Evolutionary conservation across 805 yeast genomes (phyloP).

Genomic region (Candida qinlingensis): DNA sequence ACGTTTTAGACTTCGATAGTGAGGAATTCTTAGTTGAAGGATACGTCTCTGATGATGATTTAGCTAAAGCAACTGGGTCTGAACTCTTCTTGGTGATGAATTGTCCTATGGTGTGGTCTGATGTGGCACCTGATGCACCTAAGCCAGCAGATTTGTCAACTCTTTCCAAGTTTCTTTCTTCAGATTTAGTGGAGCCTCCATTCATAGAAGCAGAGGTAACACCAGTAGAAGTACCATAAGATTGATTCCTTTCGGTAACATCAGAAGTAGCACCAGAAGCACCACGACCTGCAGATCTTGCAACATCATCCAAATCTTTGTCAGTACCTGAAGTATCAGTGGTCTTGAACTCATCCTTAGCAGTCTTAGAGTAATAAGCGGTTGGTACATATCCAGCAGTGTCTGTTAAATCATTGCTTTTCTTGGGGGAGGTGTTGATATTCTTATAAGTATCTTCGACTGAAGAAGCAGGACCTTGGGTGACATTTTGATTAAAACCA

Average conservation of each 20-base stretch:
- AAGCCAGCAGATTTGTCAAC: slow-evolving; percentile 3
- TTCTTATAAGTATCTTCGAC: slow-evolving; percentile 18
- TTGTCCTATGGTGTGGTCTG: background rate
- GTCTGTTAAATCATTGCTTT: slow-evolving; percentile 11
- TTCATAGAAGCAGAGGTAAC: no score
- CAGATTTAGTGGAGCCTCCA: background rate
- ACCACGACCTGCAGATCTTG: slow-evolving; percentile 7
- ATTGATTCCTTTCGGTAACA: background rate
- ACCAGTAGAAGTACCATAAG: background rate
- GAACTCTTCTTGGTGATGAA: background rate
- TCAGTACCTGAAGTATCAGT: background rate
- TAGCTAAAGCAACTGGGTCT: background rate
- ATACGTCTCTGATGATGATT: background rate
- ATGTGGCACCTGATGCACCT: slow-evolving; percentile 2
- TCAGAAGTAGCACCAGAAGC: slow-evolving; percentile 9
- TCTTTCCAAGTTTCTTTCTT: background rate
- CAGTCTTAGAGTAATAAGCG: slow-evolving; percentile 12
- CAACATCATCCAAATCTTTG: slow-evolving; percentile 2
- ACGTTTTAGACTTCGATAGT: no score
- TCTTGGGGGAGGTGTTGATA: slow-evolving; percentile 2
- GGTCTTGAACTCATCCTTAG: background rate
- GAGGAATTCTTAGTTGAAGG: no score
- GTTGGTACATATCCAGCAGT: slow-evolving; percentile 20
- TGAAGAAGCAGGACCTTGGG: slow-evolving; percentile 14
- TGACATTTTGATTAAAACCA: slow-evolving; percentile 8